phyloP scores from a whole-genome alignment of 768 basidiomycete genomes.

The Collybia sordida region DNA sequence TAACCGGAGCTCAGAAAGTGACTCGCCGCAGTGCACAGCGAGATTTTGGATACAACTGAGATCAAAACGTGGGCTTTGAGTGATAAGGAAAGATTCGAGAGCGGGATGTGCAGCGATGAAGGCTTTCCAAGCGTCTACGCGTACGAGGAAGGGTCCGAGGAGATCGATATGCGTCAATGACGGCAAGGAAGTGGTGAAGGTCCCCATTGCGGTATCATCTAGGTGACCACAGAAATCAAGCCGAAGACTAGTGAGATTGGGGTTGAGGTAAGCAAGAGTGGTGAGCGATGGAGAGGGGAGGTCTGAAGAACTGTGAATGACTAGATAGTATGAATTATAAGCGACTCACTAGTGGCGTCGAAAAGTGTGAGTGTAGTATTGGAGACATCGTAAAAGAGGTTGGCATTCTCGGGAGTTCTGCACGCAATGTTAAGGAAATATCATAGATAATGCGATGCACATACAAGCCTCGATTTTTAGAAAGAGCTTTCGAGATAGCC shows the following conservation, averaged over 20 bases:
- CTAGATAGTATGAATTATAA: background rate
- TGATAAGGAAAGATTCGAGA: constrained; percentile 75
- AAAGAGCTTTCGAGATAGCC: constrained; percentile 78
- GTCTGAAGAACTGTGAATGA: constrained; percentile 38
- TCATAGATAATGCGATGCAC: constrained; percentile 28
- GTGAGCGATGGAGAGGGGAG: constrained; percentile 66
- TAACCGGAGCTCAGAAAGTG: constrained; percentile 71
- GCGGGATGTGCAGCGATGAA: constrained; percentile 68
- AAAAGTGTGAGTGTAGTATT: constrained; percentile 74
- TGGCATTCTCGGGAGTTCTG: constrained; percentile 78
- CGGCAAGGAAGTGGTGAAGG: constrained; percentile 64
- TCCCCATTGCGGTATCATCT: constrained; percentile 54
- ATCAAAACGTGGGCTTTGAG: constrained; percentile 86
- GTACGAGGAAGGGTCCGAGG: constrained; percentile 86
- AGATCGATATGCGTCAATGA: constrained; percentile 73
- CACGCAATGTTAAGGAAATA: background rate
- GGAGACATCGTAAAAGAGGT: constrained; percentile 77
- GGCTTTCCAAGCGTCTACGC: constrained; percentile 64
- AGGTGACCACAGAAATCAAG: constrained; percentile 89
- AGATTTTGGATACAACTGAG: constrained; percentile 62
- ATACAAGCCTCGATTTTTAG: constrained; percentile 79
- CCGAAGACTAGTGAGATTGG: constrained; percentile 74
- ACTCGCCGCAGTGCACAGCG: constrained; percentile 43
- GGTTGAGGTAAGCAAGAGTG: constrained; percentile 78
- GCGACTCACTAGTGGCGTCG: constrained; percentile 83